Evolutionary conservation across 2,329 filamentous ascomycete genomes (phyloP), one percentile per base, ranked within the genome.

Genomic region (Paecilomyces sp.): DNA sequence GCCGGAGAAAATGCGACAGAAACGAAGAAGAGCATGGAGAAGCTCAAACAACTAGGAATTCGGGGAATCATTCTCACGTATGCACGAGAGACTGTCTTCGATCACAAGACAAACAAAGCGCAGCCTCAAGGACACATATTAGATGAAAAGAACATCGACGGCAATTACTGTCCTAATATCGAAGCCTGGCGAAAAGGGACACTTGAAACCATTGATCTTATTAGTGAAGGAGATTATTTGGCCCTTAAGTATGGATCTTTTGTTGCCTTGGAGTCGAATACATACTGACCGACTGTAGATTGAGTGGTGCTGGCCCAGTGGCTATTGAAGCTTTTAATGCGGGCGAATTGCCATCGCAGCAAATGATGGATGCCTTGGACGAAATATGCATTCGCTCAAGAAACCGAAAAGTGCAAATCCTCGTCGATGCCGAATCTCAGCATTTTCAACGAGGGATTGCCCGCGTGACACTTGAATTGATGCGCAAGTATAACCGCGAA

Each of bases 351-450:
- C 36, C 36, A 7, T 15, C n/a, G 4, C 36, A 47, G 15, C 36
- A 47, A 18, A 47, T 47, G 36, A n/a, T 47, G 3, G 15, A 47
- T 18, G 36, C 36, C 15, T n/a, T 47, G 36, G 36, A 22, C 7
- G 36, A 47, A 18, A 18, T 47, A 47, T 47, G 36, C 15, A n/a
- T 47, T 18, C 36, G 36, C 8, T 47, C 13, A 8, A 81, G 84
- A 1, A 78, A 83, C 41, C 85, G 87, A 57, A 85, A 87, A 25
- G 85, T 96, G 2, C 83, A 85, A 2, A 81, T 97, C 1, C 83
- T 96, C 1, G 91, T 96, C 63, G 91, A 95, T 63, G 92, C 91
- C 1, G 92, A 97, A 75, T 91, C 96, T 73, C 86, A 88, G 59
- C 82, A 84, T 58, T 83, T 94, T 31, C 90, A 96, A 75, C 78